These are phyloP conservation scores for Mycotypha africana DNA, from an alignment of 371 early-diverging fungal genomes.

Conservation along the genomic window DNA sequence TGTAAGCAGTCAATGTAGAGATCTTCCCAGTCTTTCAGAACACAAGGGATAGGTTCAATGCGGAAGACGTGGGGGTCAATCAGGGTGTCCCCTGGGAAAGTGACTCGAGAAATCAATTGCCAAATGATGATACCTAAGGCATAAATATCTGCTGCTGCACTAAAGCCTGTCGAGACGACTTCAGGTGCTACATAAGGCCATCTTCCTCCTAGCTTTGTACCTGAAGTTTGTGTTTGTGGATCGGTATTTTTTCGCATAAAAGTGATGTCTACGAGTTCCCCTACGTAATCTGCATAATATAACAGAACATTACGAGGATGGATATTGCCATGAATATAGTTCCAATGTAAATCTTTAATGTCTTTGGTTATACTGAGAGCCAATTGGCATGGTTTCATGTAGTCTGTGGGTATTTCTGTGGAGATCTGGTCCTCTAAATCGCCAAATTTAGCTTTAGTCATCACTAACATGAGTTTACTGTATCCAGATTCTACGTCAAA, in stretches of 20 bases:
- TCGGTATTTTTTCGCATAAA: slow-evolving; percentile 29
- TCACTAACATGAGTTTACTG: slow-evolving; percentile 35
- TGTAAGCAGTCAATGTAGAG: slow-evolving; percentile 34
- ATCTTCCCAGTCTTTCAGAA: slow-evolving; percentile 33
- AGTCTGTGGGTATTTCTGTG: slow-evolving; percentile 22
- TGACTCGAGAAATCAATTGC: slow-evolving; percentile 42
- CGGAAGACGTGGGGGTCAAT: slow-evolving; percentile 35
- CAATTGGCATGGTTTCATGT: slow-evolving; percentile 25
- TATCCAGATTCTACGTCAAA: slow-evolving; percentile 24
- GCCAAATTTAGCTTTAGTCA: slow-evolving; percentile 35
- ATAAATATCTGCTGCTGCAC: slow-evolving; percentile 37
- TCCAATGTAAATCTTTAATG: slow-evolving; percentile 41
- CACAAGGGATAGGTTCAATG: slow-evolving; percentile 37
- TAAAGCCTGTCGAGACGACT: slow-evolving; percentile 19
- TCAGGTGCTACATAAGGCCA: slow-evolving; percentile 49
- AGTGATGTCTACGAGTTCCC: slow-evolving; percentile 35
- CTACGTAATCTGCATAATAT: slow-evolving; percentile 33
- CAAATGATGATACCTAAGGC: slow-evolving; percentile 40
- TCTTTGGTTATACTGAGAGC: slow-evolving; percentile 37
- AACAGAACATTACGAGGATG: slow-evolving; percentile 39
- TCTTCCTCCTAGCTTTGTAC: slow-evolving; percentile 18
- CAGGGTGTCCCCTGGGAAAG: slow-evolving; percentile 33
- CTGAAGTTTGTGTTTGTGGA: neutral
- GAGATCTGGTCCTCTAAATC: slow-evolving; percentile 29
- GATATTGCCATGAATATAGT: slow-evolving; percentile 38